These are phyloP conservation scores for Ajuga reptans DNA, from an alignment of 305 asterid species.

Conservation along the genomic window DNA sequence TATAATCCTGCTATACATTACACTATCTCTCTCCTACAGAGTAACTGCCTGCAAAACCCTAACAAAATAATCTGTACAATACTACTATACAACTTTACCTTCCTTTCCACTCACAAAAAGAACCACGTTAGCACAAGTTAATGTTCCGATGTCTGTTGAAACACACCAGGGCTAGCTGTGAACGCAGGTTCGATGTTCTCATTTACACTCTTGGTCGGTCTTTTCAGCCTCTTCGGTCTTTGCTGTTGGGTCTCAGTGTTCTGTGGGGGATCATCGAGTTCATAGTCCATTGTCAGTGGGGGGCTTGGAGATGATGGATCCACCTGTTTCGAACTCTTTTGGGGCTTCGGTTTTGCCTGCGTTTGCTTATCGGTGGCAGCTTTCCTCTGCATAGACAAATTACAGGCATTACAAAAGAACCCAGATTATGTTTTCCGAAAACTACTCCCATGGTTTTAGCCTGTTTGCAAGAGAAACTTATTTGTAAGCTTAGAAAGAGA, in stretches of 20 bases:
- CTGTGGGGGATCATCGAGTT: conserved; percentile 41
- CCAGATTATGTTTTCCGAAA: background rate
- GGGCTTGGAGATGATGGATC: conserved; percentile 43
- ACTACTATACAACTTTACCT: conserved; percentile 27
- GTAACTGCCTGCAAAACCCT: conserved; percentile 24
- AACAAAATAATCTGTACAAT: conserved; percentile 35
- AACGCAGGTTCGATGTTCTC: conserved; percentile 86
- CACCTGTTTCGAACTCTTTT: conserved; percentile 40
- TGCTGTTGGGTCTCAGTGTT: conserved; percentile 41
- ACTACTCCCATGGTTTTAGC: background rate
- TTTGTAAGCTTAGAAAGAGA: no score
- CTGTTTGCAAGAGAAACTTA: no score
- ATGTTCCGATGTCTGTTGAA: conserved; percentile 32
- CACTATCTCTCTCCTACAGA: conserved; percentile 21
- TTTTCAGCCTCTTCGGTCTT: conserved; percentile 77
- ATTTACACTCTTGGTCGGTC: conserved; percentile 88
- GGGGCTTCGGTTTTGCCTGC: conserved; percentile 49
- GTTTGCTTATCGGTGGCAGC: conserved; percentile 44
- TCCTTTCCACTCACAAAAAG: background rate
- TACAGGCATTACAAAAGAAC: background rate
- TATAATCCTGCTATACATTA: conserved; percentile 33
- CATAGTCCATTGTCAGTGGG: conserved; percentile 34
- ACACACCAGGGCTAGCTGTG: conserved; percentile 34
- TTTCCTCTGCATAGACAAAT: conserved; percentile 53
- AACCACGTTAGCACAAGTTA: background rate